Base-by-base conservation (phyloP, 164 flowering plant species). In the Aristolochia contorta region DNA sequence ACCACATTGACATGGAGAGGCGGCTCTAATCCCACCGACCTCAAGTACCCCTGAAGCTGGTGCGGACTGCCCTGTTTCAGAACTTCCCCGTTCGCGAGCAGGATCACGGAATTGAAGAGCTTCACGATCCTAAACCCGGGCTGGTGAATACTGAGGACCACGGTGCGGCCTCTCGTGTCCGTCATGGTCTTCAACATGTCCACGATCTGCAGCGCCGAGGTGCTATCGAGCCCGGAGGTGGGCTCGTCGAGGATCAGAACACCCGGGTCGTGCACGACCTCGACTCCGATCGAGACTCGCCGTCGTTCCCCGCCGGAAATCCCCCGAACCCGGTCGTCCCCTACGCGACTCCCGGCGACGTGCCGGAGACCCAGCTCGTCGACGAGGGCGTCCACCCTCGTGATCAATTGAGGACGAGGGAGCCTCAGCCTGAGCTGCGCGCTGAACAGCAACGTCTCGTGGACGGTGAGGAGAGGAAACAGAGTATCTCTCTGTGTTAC, bases 221-320 rank as follows among this genome's bases (percentile, higher is more conserved):
- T 79, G 63, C 96, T 90, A 59, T 93, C 98, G 4, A 93, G 78
- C 4, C 98, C 98, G 0, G 98, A 93, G 12, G 98, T 93, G 5
- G 98, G 98, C 32, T 93, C 98, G 48, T 93, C 98, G 7, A 93
- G 87, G 37, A 93, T 83, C 60, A 90, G 51, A 22, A 93, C 91
- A 48, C 77, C 54, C 0, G 99, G 97, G 41, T 88, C 95, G 59
- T 93, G 99, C 12, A 93, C 73, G 21, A 80, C 91, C 32, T 90
- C 96, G 2, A 90, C 89, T 0, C 99, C 97, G 12, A 93, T 90
- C 1, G 99, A 93, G 2, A 90, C 99, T 1, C 97, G 80, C 4
- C 97, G 74, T 62, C 91, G 70, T 62, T 93, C 99, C 5, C 99
- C 99, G 0, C 97, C 99, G 0, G 99, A 93, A n/a, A 93, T 85